A percentile compares a stretch with the other conserved stretches of the same genome.
Conservation (phyloP, 805 yeast genomes). For the Osmozyma mogii region DNA sequence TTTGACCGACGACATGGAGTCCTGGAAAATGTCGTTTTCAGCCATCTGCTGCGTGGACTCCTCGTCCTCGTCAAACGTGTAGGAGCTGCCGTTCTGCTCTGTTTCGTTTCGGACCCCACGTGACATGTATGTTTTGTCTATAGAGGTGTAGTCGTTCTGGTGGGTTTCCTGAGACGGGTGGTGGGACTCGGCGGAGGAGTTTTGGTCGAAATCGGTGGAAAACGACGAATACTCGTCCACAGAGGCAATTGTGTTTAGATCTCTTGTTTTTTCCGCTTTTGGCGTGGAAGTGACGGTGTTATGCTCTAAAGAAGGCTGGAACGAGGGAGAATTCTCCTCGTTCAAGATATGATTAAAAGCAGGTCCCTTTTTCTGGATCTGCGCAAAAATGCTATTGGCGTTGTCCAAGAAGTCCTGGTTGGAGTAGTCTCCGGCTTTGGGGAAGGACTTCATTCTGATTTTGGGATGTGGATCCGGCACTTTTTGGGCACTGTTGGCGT, state of each 20-base stretch:
- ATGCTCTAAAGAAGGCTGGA: conserved; percentile 5
- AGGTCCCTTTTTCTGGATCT: conserved; percentile 28
- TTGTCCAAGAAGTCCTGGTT: conserved; percentile 30
- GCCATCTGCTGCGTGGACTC: conserved; percentile 1
- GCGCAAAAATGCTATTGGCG: conserved; percentile 32
- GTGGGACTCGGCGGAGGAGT: conserved; percentile 3
- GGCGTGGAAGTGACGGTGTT: conserved; percentile 35
- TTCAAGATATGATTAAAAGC: not conserved
- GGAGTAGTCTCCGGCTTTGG: conserved; percentile 24
- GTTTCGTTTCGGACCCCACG: not conserved
- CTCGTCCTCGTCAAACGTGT: conserved; percentile 25
- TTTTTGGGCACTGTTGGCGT: conserved; percentile 11
- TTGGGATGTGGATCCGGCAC: conserved; percentile 6
- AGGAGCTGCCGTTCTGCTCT: conserved; percentile 15
- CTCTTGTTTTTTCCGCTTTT: conserved; percentile 16
- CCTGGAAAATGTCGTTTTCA: no score
- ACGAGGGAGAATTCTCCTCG: not conserved
- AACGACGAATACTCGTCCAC: conserved; percentile 23
- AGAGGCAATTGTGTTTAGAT: conserved; percentile 4
- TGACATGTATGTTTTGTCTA: conserved; percentile 5
- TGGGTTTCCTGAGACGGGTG: not conserved
- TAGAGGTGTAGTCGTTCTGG: conserved; percentile 7
- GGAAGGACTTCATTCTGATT: conserved; percentile 23
- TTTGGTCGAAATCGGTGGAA: conserved; percentile 23
- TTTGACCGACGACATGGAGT: conserved; percentile 9